Percentiles rank a stretch among this genome's conserved stretches.
Evolutionary conservation across 2,329 filamentous ascomycete species (phyloP).

Genomic region (Ramichloridium luteum): DNA sequence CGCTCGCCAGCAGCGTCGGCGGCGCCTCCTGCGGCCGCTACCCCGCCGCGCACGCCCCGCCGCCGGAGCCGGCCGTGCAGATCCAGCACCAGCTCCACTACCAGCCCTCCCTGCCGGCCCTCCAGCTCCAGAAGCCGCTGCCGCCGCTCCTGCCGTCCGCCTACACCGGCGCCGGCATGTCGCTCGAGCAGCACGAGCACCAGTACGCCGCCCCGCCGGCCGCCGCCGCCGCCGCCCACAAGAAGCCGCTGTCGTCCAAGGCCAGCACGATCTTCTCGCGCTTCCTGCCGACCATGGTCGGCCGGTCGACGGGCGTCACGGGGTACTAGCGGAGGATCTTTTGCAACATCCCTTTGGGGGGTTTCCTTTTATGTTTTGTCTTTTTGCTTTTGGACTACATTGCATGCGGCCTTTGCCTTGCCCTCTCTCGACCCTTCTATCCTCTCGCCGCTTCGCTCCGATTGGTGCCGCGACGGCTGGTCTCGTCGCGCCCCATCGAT

Average conservation of each 20-base stretch:
- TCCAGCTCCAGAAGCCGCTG: constrained; percentile 16
- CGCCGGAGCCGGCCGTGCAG: constrained; percentile 20
- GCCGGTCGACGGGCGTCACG: constrained; percentile 9
- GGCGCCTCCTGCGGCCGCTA: too few species aligned
- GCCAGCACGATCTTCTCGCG: constrained; percentile 27
- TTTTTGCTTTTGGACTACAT: too few species aligned
- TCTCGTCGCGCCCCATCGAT: too few species aligned
- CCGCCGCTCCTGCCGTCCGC: neutral
- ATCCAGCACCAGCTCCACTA: constrained; percentile 23
- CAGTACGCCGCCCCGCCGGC: constrained; percentile 6
- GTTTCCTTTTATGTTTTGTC: too few species aligned
- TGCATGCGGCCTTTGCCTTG: too few species aligned
- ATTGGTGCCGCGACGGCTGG: too few species aligned
- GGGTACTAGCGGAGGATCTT: too few species aligned
- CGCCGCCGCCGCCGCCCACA: constrained; percentile 12
- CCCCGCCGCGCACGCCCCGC: too few species aligned
- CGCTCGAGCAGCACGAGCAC: neutral
- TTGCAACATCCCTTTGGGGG: too few species aligned
- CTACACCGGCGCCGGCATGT: neutral
- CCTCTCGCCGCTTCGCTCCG: too few species aligned
- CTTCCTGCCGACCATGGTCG: constrained; percentile 24
- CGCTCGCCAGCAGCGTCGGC: constrained; percentile 23
- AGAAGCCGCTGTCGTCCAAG: constrained; percentile 20
- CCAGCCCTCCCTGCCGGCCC: constrained; percentile 3
- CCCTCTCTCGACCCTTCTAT: too few species aligned